Base-by-base conservation (phyloP, 2,329 filamentous ascomycete species). In the Penicillium sp. region DNA sequence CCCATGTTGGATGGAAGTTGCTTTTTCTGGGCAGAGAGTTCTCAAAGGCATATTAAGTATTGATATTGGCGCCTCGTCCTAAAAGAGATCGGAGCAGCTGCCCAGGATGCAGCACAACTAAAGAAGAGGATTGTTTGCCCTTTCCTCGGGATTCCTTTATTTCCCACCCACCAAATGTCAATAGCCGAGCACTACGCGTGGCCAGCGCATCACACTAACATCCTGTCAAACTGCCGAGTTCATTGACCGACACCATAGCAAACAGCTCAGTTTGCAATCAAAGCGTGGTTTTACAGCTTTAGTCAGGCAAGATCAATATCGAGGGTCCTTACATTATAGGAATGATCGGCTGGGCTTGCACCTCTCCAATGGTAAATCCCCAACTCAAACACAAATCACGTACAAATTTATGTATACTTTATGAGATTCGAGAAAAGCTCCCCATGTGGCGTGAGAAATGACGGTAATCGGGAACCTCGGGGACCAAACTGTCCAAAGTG, bases 401-500 rank as follows among this genome's bases (percentile, higher is more conserved):
- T 37, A 18, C 9, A 7, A 18, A 20, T 20, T 17, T 36, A 1
- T 8, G 13, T 37, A 37, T 18, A 24, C 34, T 37, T 37, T 37
- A 21, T 13, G 18, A n/a, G n/a, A 29, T 18, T 23, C 9, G 15
- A 32, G 20, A 29, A 17, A 29, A 34, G 30, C 18, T 29, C 29
- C 20, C 43, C 46, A 51, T 45, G 36, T 47, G 39, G 39, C 33
- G 18, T 20, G 17, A n/a, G 12, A 23, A n/a, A 23, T 39, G 30
- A 52, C 20, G 32, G 39, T 39, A 17, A 12, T 18, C 48, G 48
- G 36, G 46, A 18, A 45, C 20, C 36, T 30, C 46, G 52, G 49
- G 52, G 33, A 48, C 46, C 10, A 18, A 15, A 7, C n/a, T 37
- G 1, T 33, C 45, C 7, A 44, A 52, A 27, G n/a, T 32, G 46